phyloP scores from a whole-genome alignment of 1,284 basidiomycete genomes.

The Cryptococcus sp. region DNA sequence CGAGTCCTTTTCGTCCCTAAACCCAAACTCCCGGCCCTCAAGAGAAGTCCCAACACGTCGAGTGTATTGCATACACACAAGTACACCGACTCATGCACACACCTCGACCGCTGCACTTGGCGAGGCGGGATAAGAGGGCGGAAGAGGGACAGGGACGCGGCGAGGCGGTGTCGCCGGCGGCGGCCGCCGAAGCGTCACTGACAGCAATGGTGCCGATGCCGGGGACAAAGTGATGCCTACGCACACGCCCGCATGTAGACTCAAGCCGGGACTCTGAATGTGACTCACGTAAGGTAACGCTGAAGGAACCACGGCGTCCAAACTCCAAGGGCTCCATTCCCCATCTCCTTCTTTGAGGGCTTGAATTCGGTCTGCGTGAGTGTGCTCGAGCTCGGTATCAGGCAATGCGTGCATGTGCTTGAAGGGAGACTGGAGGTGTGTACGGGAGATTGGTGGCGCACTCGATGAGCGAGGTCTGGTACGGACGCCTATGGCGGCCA shows the following conservation, averaged over 20 bases:
- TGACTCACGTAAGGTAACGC: constrained; percentile 19
- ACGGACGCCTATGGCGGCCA: background rate
- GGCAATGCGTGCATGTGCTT: background rate
- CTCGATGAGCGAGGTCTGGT: constrained; percentile 10
- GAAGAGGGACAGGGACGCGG: too few relatives aligned
- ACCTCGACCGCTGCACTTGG: background rate
- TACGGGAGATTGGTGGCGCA: constrained; percentile 12
- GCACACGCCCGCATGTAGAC: background rate
- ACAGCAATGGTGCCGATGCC: too few relatives aligned
- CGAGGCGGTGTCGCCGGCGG: too few relatives aligned
- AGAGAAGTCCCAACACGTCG: too few relatives aligned
- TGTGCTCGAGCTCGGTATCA: constrained; percentile 4
- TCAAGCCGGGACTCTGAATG: background rate
- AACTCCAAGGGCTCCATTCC: constrained; percentile 15
- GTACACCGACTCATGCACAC: background rate
- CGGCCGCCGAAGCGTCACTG: too few relatives aligned
- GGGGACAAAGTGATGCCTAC: too few relatives aligned
- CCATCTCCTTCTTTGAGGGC: constrained; percentile 20
- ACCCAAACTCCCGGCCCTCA: too few relatives aligned
- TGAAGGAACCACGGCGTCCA: constrained; percentile 15
- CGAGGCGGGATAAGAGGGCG: background rate
- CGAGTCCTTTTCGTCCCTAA: too few relatives aligned
- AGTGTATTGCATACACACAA: too few relatives aligned
- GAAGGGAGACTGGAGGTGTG: constrained; percentile 15
- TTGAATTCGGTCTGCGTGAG: constrained; percentile 8